These are phyloP conservation scores for Flagelloscypha sp. DNA, from an alignment of 768 basidiomycete species.

Conservation along the genomic window DNA sequence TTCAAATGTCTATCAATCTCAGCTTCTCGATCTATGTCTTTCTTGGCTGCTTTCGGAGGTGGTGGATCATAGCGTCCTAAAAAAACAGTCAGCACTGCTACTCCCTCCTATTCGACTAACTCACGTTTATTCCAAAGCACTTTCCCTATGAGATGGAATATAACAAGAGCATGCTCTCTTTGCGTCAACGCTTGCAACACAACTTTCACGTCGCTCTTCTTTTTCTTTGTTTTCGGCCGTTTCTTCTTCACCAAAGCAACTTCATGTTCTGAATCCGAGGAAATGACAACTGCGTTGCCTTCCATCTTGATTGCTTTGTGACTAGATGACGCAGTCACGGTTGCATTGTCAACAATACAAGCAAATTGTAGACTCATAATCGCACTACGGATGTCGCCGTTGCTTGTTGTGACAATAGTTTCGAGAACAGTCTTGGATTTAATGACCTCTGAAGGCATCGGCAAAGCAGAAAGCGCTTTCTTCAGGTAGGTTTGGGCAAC, in stretches of 20 bases:
- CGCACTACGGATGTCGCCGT: constrained; percentile 90
- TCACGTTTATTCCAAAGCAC: constrained; percentile 92
- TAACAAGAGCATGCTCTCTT: constrained; percentile 74
- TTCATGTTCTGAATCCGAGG: too few species aligned
- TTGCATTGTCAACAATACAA: constrained; percentile 35
- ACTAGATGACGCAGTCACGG: constrained; percentile 2
- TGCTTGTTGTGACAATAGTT: constrained; percentile 66
- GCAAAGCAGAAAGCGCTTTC: constrained; percentile 62
- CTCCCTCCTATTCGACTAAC: too few species aligned
- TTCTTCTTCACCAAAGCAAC: constrained; percentile 20
- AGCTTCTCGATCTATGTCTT: constrained; percentile 55
- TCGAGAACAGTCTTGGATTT: constrained; percentile 61
- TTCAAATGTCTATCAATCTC: constrained; percentile 46
- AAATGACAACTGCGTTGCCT: too few species aligned
- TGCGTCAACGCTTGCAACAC: constrained; percentile 70
- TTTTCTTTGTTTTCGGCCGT: constrained; percentile 26
- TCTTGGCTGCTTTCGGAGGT: constrained; percentile 43
- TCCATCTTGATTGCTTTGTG: constrained; percentile 10
- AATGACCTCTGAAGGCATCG: constrained; percentile 24
- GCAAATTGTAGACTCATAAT: constrained; percentile 91
- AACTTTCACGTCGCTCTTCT: constrained; percentile 18
- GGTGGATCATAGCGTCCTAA: constrained; percentile 72
- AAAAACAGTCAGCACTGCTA: constrained; percentile 5
- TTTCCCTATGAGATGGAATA: constrained; percentile 93
- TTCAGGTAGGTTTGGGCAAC: constrained; percentile 81